Evolutionary conservation across 345 rosid species (phyloP), one percentile per base, ranked within the genome.

Genomic region (Salix dunnii): DNA sequence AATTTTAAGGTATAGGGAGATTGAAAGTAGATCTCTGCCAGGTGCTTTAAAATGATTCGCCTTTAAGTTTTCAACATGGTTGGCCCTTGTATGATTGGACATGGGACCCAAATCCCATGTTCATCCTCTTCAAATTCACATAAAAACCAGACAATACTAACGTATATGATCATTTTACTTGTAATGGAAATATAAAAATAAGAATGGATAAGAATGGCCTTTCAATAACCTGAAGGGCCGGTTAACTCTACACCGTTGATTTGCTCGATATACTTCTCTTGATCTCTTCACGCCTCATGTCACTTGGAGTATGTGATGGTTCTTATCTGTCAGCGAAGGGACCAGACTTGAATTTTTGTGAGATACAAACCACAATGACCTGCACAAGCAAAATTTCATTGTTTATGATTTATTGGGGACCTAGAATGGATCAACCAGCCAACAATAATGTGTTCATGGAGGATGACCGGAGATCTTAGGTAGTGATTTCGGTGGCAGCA

Each of bases 211-310:
- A 76, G 72, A 27, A 2, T 30, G 66, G 40, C 82, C 60, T 43
- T 82, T 76, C 51, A 25, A 31, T 31, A 1, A 1, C 73, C 66
- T 12, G n/a, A 77, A 84, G 75, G 71, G 89, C 27, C 78, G 35
- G 23, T 51, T 75, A n/a, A 61, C 12, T 53, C 0, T 42, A 11
- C 31, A 73, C 79, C 83, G 64, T 79, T 12, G 83, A 81, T 58
- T 38, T 38, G 11, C 12, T 14, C 17, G 35, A 55, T 31, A 62
- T 13, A 3, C 3, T 42, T 65, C 18, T 38, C 33, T 0, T 33
- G 36, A 33, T 33, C 36, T 33, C 36, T 33, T 33, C 36, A 33
- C 36, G 36, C 36, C 36, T 4, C 36, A 33, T 33, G 36, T 33
- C 43, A 40, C 43, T 40, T 40, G 43, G 43, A 40, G 18, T 18